Percentiles rank a stretch among this genome's conserved stretches.
Evolutionary conservation across 371 early-diverging fungal genomes (phyloP).

Genomic region (Encephalitozoon intestinalis): DNA sequence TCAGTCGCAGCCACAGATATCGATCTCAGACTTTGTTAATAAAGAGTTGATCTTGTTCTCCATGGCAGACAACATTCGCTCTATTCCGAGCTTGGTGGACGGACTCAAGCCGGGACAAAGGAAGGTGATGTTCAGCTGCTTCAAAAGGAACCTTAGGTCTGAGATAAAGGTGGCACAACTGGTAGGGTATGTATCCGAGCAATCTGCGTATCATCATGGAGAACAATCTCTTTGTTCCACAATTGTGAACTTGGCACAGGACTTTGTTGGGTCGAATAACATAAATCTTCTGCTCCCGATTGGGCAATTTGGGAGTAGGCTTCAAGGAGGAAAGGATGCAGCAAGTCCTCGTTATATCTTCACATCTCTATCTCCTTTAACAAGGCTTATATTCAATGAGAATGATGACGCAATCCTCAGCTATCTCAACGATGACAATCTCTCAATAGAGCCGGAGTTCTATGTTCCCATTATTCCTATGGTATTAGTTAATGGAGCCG

Average conservation of each 20-base stretch:
- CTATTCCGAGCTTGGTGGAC: slow-evolving; percentile 92
- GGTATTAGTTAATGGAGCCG: slow-evolving; percentile 88
- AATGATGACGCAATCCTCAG: slow-evolving; percentile 77
- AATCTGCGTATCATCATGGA: slow-evolving; percentile 94
- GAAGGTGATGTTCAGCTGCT: slow-evolving; percentile 84
- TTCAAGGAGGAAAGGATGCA: slow-evolving; percentile 90
- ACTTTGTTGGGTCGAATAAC: slow-evolving; percentile 91
- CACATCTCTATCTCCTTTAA: slow-evolving; percentile 71
- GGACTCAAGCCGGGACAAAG: slow-evolving; percentile 97
- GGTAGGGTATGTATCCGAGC: slow-evolving; percentile 81
- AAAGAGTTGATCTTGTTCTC: slow-evolving; percentile 89
- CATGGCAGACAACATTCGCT: slow-evolving; percentile 90
- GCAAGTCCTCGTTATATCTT: slow-evolving; percentile 93
- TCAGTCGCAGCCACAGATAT: slow-evolving; percentile 68
- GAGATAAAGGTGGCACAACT: slow-evolving; percentile 94
- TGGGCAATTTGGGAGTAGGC: slow-evolving; percentile 92
- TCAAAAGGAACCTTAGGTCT: slow-evolving; percentile 70
- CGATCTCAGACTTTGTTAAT: slow-evolving; percentile 86
- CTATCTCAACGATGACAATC: slow-evolving; percentile 83
- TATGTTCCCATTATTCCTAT: slow-evolving; percentile 91
- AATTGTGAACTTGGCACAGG: slow-evolving; percentile 88
- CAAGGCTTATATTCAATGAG: slow-evolving; percentile 73
- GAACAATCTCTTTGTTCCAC: slow-evolving; percentile 78
- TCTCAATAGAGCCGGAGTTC: slow-evolving; percentile 86
- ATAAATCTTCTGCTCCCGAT: slow-evolving; percentile 77